phyloP scores from a whole-genome alignment of 768 basidiomycete species.

The Termitomyces bulborhizus region DNA sequence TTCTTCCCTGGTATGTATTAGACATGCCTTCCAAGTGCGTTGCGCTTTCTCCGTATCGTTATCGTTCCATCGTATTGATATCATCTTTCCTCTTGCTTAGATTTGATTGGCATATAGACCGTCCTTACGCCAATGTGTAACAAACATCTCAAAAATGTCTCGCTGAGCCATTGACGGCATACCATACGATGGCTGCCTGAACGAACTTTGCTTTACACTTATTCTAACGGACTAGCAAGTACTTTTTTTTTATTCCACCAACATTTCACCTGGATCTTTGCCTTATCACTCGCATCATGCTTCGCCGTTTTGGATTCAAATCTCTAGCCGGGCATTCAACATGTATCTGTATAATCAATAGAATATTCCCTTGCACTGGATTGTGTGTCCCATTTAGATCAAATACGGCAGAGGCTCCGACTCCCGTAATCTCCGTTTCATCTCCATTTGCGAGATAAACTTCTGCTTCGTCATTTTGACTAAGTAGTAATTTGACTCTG shows the following conservation, averaged over 20 bases:
- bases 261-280: slow-evolving; percentile 2
- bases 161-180: background rate
- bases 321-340: background rate
- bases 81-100: background rate
- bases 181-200: background rate
- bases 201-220: background rate
- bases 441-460: background rate
- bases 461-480: background rate
- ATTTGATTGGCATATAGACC: background rate
- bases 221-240: slow-evolving; percentile 1
- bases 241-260: slow-evolving; percentile 4
- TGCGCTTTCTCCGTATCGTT: background rate
- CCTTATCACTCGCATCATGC: background rate
- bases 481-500: background rate
- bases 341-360: slow-evolving; percentile 4
- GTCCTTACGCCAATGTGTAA: background rate
- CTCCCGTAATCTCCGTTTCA: background rate
- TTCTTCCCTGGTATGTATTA: slow-evolving; percentile 38
- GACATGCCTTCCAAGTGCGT: background rate
- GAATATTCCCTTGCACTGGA: background rate
- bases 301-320: background rate
- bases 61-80: background rate
- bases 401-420: no score
- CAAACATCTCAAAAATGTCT: slow-evolving; percentile 1
- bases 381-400: background rate